Evolutionary conservation across 306 rosid species (phyloP).

Genomic region (Cucurbita argyrosperma): DNA sequence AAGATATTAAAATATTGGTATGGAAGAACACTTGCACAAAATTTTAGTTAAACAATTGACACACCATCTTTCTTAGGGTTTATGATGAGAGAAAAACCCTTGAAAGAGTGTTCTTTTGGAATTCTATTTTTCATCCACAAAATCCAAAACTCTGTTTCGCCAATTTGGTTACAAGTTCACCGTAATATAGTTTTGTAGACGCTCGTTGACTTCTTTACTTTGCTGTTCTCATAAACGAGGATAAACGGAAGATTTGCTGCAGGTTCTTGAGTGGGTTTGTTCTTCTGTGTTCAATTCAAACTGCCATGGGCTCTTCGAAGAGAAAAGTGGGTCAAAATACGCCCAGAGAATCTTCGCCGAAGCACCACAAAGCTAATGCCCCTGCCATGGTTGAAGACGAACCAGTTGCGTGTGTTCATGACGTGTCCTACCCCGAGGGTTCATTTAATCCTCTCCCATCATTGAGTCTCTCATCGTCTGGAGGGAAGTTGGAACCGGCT

Average conservation of each 20-base stretch:
- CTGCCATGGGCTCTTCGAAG: conserved; percentile 32
- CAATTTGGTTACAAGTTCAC: neutral
- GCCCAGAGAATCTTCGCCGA: conserved; percentile 1
- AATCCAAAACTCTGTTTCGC: neutral
- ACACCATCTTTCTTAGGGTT: neutral
- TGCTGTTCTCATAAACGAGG: neutral
- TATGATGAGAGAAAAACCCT: neutral
- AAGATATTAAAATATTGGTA: too few relatives aligned
- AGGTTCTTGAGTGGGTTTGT: neutral
- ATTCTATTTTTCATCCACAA: neutral
- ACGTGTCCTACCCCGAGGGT: conserved; percentile 67
- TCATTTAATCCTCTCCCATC: conserved; percentile 15
- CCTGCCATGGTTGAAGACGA: neutral
- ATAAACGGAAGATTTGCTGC: neutral
- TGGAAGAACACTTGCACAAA: too few relatives aligned
- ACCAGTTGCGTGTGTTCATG: conserved; percentile 38
- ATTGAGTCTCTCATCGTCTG: neutral
- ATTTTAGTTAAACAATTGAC: neutral
- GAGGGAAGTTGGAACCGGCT: conserved; percentile 32
- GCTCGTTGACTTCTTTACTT: neutral
- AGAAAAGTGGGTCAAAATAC: conserved; percentile 25
- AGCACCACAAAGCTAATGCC: conserved; percentile 6
- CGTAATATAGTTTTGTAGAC: neutral
- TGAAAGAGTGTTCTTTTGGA: neutral
- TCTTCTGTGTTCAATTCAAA: neutral